phyloP scores from a whole-genome alignment of 2,329 filamentous ascomycete species.

The Penicillium brevicompactum region DNA sequence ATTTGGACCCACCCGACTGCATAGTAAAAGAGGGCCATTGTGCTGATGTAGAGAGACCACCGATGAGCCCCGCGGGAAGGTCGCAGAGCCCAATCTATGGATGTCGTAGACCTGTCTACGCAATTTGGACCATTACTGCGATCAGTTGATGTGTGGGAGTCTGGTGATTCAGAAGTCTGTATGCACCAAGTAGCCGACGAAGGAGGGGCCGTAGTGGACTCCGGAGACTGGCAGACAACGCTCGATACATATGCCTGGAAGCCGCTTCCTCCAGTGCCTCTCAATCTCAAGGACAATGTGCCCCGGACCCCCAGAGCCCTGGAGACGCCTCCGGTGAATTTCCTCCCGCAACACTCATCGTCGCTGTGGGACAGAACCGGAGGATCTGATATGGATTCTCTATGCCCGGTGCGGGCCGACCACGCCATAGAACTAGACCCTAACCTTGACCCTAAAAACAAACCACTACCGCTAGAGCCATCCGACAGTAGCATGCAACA shows the following conservation, averaged over 20 bases:
- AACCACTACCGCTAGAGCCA: neutral
- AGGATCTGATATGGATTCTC: neutral
- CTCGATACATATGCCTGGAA: neutral
- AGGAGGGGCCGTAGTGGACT: neutral
- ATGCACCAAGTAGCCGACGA: neutral
- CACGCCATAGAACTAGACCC: neutral
- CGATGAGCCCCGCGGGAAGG: neutral
- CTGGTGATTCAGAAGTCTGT: neutral
- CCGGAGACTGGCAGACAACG: neutral
- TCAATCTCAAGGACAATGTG: neutral
- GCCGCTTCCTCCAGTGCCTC: neutral
- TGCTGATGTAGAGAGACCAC: neutral
- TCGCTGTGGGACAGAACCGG: neutral
- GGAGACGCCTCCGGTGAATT: neutral
- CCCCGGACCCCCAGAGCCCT: neutral
- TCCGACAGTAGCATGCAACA: neutral
- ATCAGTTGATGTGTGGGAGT: neutral
- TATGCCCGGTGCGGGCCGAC: neutral
- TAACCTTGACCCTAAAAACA: neutral
- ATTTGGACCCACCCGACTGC: neutral
- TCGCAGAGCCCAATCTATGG: neutral
- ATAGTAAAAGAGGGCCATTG: neutral
- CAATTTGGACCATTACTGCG: neutral
- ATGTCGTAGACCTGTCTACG: neutral
- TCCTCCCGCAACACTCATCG: neutral